These are phyloP conservation scores for Hymenoscyphus scutula DNA, from an alignment of 2,329 filamentous ascomycete genomes.

Conservation along the genomic window DNA sequence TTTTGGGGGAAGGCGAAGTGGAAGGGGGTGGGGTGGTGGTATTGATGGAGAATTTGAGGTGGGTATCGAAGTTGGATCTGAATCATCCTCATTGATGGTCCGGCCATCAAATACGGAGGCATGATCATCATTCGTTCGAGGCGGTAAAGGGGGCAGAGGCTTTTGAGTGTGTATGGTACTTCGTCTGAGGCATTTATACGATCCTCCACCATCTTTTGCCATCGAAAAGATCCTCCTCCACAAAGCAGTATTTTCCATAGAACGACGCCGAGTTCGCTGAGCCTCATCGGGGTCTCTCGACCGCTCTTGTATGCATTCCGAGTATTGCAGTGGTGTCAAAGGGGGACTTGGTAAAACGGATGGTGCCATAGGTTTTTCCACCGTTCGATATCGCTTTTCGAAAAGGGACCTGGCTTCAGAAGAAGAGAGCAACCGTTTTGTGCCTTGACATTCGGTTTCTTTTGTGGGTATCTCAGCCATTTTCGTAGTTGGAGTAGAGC, in stretches of 20 bases:
- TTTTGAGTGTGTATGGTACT: background rate
- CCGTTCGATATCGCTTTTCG: slow-evolving; percentile 7
- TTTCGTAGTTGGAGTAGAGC: slow-evolving; percentile 14
- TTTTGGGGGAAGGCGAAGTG: background rate
- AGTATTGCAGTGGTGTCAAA: background rate
- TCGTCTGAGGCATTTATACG: background rate
- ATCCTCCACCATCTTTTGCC: background rate
- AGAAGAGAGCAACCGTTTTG: slow-evolving; percentile 11
- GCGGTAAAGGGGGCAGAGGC: background rate
- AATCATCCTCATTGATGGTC: background rate
- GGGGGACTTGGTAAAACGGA: background rate
- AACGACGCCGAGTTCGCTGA: background rate
- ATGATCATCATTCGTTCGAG: background rate
- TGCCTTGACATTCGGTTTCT: slow-evolving; percentile 7
- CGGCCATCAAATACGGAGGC: background rate
- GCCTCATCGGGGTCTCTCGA: background rate
- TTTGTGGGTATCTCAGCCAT: slow-evolving; percentile 19
- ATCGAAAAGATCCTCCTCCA: slow-evolving; percentile 10
- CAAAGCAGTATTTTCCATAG: background rate
- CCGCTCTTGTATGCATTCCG: background rate
- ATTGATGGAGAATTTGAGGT: background rate
- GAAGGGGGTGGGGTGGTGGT: background rate
- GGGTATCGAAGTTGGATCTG: background rate
- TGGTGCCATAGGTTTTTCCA: background rate
- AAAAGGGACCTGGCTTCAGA: slow-evolving; percentile 9